Evolutionary conservation across 129 eudicot genomes (phyloP).

Genomic region (Glebionis coronaria): DNA sequence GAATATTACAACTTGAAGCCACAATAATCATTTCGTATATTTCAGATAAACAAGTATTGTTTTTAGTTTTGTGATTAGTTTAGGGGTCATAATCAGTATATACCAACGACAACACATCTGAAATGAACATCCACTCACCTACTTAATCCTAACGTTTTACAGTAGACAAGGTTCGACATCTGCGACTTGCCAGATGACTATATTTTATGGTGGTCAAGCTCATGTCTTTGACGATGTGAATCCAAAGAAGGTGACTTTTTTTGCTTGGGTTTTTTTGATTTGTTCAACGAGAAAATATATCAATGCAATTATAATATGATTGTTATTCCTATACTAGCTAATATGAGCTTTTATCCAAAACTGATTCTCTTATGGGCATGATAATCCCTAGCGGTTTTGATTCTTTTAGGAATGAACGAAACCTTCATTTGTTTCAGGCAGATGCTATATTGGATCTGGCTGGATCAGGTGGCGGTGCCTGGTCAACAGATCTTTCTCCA

Average conservation of each 20-base stretch:
- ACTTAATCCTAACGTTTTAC: too few relatives aligned
- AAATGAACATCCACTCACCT: too few relatives aligned
- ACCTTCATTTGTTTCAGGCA: slow-evolving; percentile 49
- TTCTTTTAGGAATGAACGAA: too few relatives aligned
- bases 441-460: slow-evolving; percentile 86
- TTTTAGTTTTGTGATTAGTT: too few relatives aligned
- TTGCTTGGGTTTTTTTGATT: slow-evolving; percentile 5
- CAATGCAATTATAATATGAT: background rate
- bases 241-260: slow-evolving; percentile 61
- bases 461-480: slow-evolving; percentile 89
- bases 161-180: slow-evolving; percentile 20
- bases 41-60: too few relatives aligned
- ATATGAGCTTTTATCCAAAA: too few relatives aligned
- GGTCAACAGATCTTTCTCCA: slow-evolving; percentile 66
- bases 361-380: too few relatives aligned
- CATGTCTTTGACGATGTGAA: slow-evolving; percentile 92
- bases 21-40: too few relatives aligned
- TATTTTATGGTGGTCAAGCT: slow-evolving; percentile 93
- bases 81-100: too few relatives aligned
- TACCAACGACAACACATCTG: too few relatives aligned
- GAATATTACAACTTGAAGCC: too few relatives aligned
- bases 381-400: too few relatives aligned
- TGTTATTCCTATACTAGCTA: background rate
- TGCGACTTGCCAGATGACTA: slow-evolving; percentile 77
- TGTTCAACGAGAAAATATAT: background rate